These are phyloP conservation scores for Nitzschia putrida DNA, from an alignment of 108 stramenopile species.

Conservation along the genomic window DNA sequence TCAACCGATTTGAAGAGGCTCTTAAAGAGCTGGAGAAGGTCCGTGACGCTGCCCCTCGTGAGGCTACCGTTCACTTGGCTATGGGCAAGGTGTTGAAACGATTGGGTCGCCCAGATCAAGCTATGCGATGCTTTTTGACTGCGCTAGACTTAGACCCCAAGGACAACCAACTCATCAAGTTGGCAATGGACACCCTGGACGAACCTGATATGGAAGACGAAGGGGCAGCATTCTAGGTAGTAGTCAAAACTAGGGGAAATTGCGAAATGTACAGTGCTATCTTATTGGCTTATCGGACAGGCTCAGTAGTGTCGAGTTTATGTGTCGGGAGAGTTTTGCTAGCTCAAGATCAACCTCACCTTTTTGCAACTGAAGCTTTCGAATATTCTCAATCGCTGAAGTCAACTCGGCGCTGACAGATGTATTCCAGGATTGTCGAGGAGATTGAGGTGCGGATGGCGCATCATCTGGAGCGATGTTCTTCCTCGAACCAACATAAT, in stretches of 20 bases:
- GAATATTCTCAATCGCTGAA: background rate
- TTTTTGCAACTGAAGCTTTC: background rate
- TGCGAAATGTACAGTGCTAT: background rate
- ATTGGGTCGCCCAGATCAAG: constrained; percentile 85
- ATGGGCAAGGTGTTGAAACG: constrained; percentile 95
- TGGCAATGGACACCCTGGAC: constrained; percentile 86
- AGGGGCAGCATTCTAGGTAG: constrained; percentile 61
- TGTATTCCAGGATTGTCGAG: background rate
- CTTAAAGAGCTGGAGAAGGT: constrained; percentile 87
- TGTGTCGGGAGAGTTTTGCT: background rate
- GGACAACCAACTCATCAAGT: constrained; percentile 92
- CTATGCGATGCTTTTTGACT: constrained; percentile 90
- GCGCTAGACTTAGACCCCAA: constrained; percentile 97
- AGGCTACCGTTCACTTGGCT: constrained; percentile 91
- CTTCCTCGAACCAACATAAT: background rate
- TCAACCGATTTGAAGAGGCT: constrained; percentile 88
- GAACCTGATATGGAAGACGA: constrained; percentile 89
- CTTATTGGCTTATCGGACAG: background rate
- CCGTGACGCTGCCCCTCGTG: constrained; percentile 88
- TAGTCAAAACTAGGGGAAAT: background rate
- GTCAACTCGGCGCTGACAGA: background rate
- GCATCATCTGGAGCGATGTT: too few species aligned
- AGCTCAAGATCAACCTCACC: background rate
- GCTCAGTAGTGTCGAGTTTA: background rate
- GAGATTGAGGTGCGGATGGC: too few species aligned